Evolutionary conservation across 129 eudicot genomes (phyloP).

Genomic region (Flaveria bidentis): DNA sequence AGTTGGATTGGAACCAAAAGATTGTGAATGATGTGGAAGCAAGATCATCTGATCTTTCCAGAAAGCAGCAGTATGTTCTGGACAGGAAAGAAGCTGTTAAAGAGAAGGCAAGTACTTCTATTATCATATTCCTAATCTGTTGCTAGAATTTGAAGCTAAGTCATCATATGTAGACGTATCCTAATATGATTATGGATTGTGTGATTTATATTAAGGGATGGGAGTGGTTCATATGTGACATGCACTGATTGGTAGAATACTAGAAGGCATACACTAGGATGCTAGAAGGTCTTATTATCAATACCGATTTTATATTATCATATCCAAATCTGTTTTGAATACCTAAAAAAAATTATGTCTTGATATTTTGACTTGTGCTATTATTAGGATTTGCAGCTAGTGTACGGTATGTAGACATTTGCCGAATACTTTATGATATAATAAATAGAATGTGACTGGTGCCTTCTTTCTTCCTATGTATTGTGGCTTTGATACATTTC

Average conservation of each 20-base stretch:
- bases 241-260: constrained; percentile 4
- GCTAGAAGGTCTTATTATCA: constrained; percentile 16
- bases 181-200: neutral
- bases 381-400: neutral
- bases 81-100: constrained; percentile 35
- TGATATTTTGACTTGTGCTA: neutral
- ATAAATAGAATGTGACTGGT: neutral
- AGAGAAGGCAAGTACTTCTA: constrained; percentile 39
- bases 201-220: neutral
- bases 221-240: neutral
- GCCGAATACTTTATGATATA: neutral
- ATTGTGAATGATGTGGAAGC: constrained; percentile 37
- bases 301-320: neutral
- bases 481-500: neutral
- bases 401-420: neutral
- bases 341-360: neutral
- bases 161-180: neutral
- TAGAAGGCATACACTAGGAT: constrained; percentile 16
- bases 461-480: neutral
- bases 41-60: constrained; percentile 26
- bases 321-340: neutral
- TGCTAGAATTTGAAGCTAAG: neutral
- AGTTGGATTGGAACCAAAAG: constrained; percentile 43
- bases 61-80: constrained; percentile 36
- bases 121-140: neutral